Base-by-base conservation (phyloP, 371 early-diverging fungal genomes). In the Actinomortierella wolfii region DNA sequence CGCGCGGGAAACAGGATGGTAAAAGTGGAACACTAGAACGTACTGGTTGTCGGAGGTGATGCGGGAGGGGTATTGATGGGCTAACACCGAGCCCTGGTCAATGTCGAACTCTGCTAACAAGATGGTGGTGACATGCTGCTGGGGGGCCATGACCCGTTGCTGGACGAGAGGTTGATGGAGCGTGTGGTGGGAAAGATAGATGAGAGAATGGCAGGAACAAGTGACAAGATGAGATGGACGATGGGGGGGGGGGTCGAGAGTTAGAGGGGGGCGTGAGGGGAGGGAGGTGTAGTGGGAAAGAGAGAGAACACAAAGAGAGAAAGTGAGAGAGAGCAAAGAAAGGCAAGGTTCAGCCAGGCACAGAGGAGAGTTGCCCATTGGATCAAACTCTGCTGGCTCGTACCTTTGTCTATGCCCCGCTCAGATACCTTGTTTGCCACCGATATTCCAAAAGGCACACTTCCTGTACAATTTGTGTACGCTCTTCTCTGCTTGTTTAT, bases 41-140 rank as follows among this genome's bases (percentile, higher is more conserved):
- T 86, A 92, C 95, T 92, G 90, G 77, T 90, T 89, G 78, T 94
- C 91, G 29, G 90, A 89, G 9, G 92, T 92, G 8, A 94, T 93
- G 21, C 86, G 80, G n/a, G 69, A 65, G 17, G 97, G 97, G 63
- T 92, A 95, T 76, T 94, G 93, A 70, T 93, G 89, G 28, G 89
- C 83, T 45, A 97, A 76, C 8, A 84, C 84, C 2, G 94, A 87
- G 14, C 97, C 97, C 54, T 86, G 88, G 79, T 95, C 95, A 67
- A 95, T 95, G 75, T 97, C 95, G 59, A 97, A 95, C 76, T 95
- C 96, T 62, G 96, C 95, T 42, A 94, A 80, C 39, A 96, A 82
- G 62, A 95, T 88, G 74, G 91, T 89, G 52, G 91, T 88, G 54
- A 94, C 93, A 81, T 94, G 89, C 39, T 74, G 58, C 25, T 67